Base-by-base conservation (phyloP, 2,329 filamentous ascomycete genomes). In the Ophiocordyceps camponoti-leonardi region DNA sequence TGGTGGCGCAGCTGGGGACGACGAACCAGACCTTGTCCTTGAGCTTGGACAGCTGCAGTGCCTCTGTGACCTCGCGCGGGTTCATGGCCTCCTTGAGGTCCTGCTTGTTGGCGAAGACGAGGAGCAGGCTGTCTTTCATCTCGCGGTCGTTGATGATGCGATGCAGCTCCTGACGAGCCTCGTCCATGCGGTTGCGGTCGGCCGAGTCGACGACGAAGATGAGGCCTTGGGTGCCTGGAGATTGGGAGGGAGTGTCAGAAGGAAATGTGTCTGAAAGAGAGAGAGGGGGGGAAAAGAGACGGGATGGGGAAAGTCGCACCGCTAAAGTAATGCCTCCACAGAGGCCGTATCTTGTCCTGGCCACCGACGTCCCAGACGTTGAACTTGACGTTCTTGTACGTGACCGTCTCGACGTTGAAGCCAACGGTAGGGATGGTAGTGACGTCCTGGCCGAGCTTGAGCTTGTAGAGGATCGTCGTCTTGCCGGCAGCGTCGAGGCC, bases 381-480 rank as follows among this genome's bases (percentile, higher is more conserved):
- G 78, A 98, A 98, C 67, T 94, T 87, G 61, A 94, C 94, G 80
- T 98, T 98, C 80, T 95, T 95, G 78, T 96, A 96, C 67, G 94
- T 88, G 67, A 98, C 92, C 47, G 92, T 96, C 79, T 98, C 92
- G 67, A 98, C 92, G 75, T 98, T 98, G 82, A 98, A 98, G 61
- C 92, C 92, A 62, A 96, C 94, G 62, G 92, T 98, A 57, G 92
- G 92, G 63, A 98, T 98, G 57, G 92, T 98, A 63, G 92, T 96
- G 67, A 96, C 92, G 65, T 94, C 92, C 76, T 95, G 84, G 71
- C 92, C 90, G 63, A 98, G 85, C 80, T 98, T 98, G 68, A 98
- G 81, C 79, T 98, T 98, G 77, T 98, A 98, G 58, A 98, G 81
- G 64, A 98, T 98, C 59, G 92, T 98, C 62, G 92, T 98, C 80